Base-by-base conservation (phyloP, 2,329 filamentous ascomycete genomes). In the Graphiopsis chlorocephala region DNA sequence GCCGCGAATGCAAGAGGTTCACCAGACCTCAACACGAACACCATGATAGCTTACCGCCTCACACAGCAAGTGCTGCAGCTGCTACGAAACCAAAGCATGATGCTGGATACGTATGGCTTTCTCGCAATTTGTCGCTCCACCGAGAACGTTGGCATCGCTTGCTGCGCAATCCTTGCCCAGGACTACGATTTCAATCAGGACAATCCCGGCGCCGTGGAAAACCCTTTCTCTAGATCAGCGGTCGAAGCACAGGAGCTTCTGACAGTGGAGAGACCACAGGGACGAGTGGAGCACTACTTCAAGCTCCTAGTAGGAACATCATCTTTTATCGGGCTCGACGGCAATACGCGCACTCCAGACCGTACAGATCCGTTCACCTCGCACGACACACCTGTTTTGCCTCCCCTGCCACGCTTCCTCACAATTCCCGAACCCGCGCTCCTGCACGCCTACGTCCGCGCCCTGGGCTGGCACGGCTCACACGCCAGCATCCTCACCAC, bases 401-500 rank as follows among this genome's bases (percentile, higher is more conserved):
- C 31, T 8, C 20, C 26, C 29, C 65, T 77, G 2, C 66, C 75
- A 58, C 60, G 65, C 8, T 74, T 84, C 1, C 75, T 82, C 8
- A 76, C 80, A 42, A 73, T 79, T 14, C 78, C 88, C 12, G 74
- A 75, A 11, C 81, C 83, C 7, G 76, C 76, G 23, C 75, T 82
- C 42, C 72, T 86, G 1, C 85, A 90, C 69, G 78, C 80, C 2
- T 90, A 90, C 72, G 82, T 92, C 73, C 82, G 87, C 55, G 82
- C 85, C 1, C 78, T 92, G 25, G 89, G 85, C 0, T 82, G 84
- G 61, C 75, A 87, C n/a, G 83, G 83, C 38, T 86, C 91, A 68
- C 80, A 81, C 57, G 77, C 83, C 2, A 86, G 84, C 58, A 85
- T 92, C 73, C 80, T 84, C 5, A 78, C 78, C 4, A 76, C 88